Base-by-base conservation (phyloP, 2,329 filamentous ascomycete genomes). In the Ophioceras dolichostomum region DNA sequence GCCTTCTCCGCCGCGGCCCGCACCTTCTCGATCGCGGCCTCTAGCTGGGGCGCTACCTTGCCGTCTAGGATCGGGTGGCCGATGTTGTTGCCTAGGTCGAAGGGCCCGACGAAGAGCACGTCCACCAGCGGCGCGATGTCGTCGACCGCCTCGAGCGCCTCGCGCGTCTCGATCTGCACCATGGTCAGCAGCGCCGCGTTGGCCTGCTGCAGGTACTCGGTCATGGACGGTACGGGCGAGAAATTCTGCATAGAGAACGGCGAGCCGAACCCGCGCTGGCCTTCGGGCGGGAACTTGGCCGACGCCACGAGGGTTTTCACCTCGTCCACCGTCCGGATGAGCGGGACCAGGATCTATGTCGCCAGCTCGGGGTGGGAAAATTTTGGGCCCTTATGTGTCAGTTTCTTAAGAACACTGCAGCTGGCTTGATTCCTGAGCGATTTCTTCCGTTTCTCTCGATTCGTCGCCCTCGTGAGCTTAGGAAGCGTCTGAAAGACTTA, bases 101-200 rank as follows among this genome's bases (percentile, higher is more conserved):
- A 80, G 2, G 77, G 76, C 0, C 77, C 77, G 33, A 81, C 65
- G 49, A 79, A 80, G 18, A 81, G 56, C 4, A 76, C 67, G 42
- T 82, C 77, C 17, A 81, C 72, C 57, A 17, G 77, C 60, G 16
- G 67, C 62, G 73, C 74, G 51, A 82, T 81, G 34, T 69, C 70
- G 24, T 79, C 74, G 1, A 80, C 67, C 10, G 58, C 56, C 1
- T 73, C 67, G 12, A 81, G 58, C 1, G 76, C 76, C 50, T 79
- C 75, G 42, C 62, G 60, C 1, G 77, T 80, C 57, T 82, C 77
- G 37, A 82, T 80, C 53, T 81, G 77, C 10, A 80, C 73, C 58
- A 79, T 76, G 13, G 72, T 78, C 40, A 81, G 51, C 17, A 81
- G 61, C 21, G 64, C 64, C 8, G 64, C 61, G 47, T 76, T 75